These are phyloP conservation scores for Rhizodiscina lignyota DNA, from an alignment of 495 filamentous ascomycete genomes.

Conservation along the genomic window DNA sequence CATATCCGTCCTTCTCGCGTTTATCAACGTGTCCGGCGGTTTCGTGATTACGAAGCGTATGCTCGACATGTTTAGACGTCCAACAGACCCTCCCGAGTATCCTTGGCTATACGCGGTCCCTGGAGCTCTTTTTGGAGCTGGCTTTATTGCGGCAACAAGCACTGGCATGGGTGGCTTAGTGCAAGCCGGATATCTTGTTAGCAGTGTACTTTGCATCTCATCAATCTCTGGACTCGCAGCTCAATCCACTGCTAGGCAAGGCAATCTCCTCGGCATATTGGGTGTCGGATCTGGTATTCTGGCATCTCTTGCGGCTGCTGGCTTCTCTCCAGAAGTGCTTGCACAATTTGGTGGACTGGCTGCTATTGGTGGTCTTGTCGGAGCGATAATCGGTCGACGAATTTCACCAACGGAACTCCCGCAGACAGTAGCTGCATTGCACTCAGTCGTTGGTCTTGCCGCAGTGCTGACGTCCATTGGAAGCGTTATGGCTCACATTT, in stretches of 20 bases:
- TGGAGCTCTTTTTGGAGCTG: constrained; percentile 54
- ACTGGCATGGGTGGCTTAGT: constrained; percentile 67
- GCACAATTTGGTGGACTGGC: constrained; percentile 59
- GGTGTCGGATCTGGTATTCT: constrained; percentile 64
- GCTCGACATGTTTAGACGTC: constrained; percentile 78
- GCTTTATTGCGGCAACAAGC: constrained; percentile 54
- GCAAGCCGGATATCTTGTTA: constrained; percentile 65
- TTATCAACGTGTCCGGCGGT: constrained; percentile 66
- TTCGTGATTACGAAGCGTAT: constrained; percentile 78
- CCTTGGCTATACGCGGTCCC: constrained; percentile 70
- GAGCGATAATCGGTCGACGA: constrained; percentile 53
- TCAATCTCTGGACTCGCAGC: constrained; percentile 59
- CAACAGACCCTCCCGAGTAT: constrained; percentile 67
- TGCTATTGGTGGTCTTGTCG: constrained; percentile 41
- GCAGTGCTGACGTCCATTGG: constrained; percentile 71
- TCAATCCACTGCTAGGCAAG: constrained; percentile 59
- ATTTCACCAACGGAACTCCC: constrained; percentile 70
- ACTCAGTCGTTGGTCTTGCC: constrained; percentile 68
- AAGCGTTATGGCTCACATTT: constrained; percentile 54
- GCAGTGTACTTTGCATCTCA: constrained; percentile 55
- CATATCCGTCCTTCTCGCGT: constrained; percentile 61
- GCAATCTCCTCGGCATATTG: constrained; percentile 66
- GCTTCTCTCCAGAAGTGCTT: constrained; percentile 54
- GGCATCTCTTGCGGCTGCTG: constrained; percentile 60
- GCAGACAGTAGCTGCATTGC: constrained; percentile 65